These are phyloP conservation scores for Syzygium syzygioides DNA, from an alignment of 441 rosid species.

Conservation along the genomic window DNA sequence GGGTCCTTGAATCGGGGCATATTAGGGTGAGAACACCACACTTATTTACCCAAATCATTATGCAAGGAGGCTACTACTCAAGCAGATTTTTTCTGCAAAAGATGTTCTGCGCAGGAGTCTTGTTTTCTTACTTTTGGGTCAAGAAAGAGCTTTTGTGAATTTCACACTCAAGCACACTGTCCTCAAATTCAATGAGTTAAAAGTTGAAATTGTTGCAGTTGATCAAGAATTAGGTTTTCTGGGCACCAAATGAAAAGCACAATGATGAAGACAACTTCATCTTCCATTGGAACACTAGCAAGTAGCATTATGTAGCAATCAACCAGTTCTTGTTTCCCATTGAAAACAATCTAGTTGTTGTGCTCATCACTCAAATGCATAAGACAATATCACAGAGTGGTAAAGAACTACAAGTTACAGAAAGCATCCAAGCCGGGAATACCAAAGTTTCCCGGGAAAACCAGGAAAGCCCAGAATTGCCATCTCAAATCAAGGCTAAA, in stretches of 20 bases:
- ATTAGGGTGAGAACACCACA: not conserved
- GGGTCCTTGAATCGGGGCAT: not conserved
- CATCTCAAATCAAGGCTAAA: not conserved
- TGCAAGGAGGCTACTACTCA: not conserved
- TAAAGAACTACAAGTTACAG: not conserved
- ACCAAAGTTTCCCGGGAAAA: not conserved
- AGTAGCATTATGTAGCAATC: not conserved
- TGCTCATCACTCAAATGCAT: not conserved
- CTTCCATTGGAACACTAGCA: not conserved
- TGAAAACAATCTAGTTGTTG: not conserved
- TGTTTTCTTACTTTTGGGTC: not conserved
- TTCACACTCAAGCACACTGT: not conserved
- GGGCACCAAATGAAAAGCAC: not conserved
- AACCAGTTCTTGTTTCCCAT: not conserved
- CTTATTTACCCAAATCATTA: not conserved
- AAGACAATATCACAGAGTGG: not conserved
- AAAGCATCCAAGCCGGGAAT: not conserved
- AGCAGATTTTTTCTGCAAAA: not conserved
- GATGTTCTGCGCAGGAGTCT: not conserved
- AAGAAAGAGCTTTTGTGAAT: not conserved
- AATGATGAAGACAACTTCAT: not conserved
- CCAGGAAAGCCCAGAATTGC: not conserved
- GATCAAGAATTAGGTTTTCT: not conserved
- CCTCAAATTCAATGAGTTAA: not conserved
- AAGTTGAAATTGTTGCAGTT: not conserved